Evolutionary conservation across 176 grass and related monocot genomes (phyloP).

Genomic region (Echinochloa phyllopogon): DNA sequence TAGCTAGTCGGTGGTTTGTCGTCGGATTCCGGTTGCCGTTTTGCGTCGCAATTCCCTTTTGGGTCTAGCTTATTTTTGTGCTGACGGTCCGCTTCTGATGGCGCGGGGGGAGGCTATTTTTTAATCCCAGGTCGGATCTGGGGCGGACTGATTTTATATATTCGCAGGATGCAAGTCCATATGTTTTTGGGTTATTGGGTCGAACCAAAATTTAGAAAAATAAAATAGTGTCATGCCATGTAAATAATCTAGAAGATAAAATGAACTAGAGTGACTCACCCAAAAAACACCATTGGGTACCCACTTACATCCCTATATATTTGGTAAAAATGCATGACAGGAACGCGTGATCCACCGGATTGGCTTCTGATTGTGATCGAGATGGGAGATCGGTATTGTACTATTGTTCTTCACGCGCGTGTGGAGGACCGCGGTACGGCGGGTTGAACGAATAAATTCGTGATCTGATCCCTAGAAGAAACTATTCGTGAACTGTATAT

Average conservation of each 20-base stretch:
- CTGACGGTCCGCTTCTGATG: neutral
- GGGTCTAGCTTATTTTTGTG: neutral
- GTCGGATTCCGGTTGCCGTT: constrained; percentile 13
- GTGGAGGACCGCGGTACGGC: neutral
- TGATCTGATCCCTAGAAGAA: too few species aligned
- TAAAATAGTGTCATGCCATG: too few species aligned
- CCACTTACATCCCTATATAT: too few species aligned
- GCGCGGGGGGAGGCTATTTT: neutral
- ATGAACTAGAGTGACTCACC: too few species aligned
- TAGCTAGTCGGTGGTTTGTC: constrained; percentile 33
- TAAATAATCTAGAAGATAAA: too few species aligned
- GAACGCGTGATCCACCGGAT: constrained; percentile 31
- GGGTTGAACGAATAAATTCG: neutral
- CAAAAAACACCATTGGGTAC: too few species aligned
- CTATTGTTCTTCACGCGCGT: constrained; percentile 18
- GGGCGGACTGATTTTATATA: neutral
- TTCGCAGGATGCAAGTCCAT: too few species aligned
- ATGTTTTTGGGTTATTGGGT: too few species aligned
- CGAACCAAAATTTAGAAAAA: too few species aligned
- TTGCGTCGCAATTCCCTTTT: constrained; percentile 32
- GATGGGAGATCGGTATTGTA: constrained; percentile 21
- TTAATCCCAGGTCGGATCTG: constrained; percentile 17
- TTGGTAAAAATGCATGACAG: constrained; percentile 21
- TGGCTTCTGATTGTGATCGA: constrained; percentile 35
- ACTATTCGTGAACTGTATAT: neutral